Evolutionary conservation across 208 protist genomes (phyloP), one percentile per base, ranked within the genome.

Genomic region (Herpetomonas tarakana): DNA sequence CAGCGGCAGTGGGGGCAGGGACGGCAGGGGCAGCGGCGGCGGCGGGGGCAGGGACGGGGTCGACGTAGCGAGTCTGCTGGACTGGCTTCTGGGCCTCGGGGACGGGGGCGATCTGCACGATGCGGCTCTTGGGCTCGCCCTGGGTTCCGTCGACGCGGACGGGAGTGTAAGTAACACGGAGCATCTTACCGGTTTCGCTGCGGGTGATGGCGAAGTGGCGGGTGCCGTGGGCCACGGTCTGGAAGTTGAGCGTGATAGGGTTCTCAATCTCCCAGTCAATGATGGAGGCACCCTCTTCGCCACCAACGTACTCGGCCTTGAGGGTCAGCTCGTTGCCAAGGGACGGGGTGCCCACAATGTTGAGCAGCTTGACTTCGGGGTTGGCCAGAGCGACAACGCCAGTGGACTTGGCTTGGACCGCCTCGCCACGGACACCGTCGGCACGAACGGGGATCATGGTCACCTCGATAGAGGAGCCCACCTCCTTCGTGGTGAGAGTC

Each of bases 401-500:
- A 39, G 69, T 68, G 9, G 82, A 62, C 39, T 56, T 71, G 2
- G 83, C 78, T 2, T 66, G 75, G 51, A 89, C 80, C 1, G 75
- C 65, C 57, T 79, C 74, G 27, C 92, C 92, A 6, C 66, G 64
- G 26, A 81, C 79, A 52, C 87, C 87, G 60, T 97, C 92, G 44
- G 49, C 53, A 62, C 92, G 86, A 21, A 95, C 88, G 38, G 92
- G 92, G 26, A 84, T 95, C 57, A 94, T 46, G 44, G 71, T 69
- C 24, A 91, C 92, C 66, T 93, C 84, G 66, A 97, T 94, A 22
- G 68, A 76, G 74, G 76, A 88, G 39, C 88, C 92, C 4, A 97
- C 81, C 31, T 97, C 92, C 63, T 82, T 76, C 22, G 58, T 62
- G 38, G 78, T 82, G 47, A 93, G 68, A 18, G 76, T 81, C 44